phyloP scores from a whole-genome alignment of 192 early-diverging fungal species.

The Backusella liffmaniae region DNA sequence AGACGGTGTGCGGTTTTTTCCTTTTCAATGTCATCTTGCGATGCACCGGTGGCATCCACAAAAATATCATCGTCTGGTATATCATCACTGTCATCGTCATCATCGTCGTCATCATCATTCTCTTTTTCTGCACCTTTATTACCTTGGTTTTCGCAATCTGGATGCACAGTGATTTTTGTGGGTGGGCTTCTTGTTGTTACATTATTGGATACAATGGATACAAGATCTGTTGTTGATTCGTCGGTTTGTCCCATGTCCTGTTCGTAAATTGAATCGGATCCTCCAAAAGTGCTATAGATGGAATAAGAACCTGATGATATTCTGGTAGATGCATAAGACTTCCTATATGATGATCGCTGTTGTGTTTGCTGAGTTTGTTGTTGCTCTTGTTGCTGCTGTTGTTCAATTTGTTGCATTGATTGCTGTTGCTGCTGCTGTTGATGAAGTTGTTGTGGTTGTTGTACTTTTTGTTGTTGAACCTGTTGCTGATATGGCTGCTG shows the following conservation, averaged over 20 bases:
- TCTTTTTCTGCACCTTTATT: background rate
- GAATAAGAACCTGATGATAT: slow-evolving; percentile 30
- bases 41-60: slow-evolving; percentile 34
- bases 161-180: background rate
- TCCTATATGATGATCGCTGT: background rate
- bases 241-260: background rate
- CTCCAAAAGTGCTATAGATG: slow-evolving; percentile 26
- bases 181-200: background rate
- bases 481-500: background rate
- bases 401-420: background rate
- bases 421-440: background rate
- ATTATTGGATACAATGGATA: background rate
- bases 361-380: background rate
- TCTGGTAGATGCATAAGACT: slow-evolving; percentile 21
- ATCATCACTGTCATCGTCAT: background rate
- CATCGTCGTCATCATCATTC: slow-evolving; percentile 12
- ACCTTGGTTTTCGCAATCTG: background rate
- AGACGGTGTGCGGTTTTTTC: slow-evolving; percentile 22
- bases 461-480: background rate
- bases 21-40: slow-evolving; percentile 32
- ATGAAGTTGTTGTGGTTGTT: background rate
- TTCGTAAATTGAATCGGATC: slow-evolving; percentile 10
- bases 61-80: slow-evolving; percentile 20
- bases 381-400: background rate
- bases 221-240: background rate